These are phyloP conservation scores for Phytophthora meadii DNA, from an alignment of 352 stramenopile species.

Conservation along the genomic window DNA sequence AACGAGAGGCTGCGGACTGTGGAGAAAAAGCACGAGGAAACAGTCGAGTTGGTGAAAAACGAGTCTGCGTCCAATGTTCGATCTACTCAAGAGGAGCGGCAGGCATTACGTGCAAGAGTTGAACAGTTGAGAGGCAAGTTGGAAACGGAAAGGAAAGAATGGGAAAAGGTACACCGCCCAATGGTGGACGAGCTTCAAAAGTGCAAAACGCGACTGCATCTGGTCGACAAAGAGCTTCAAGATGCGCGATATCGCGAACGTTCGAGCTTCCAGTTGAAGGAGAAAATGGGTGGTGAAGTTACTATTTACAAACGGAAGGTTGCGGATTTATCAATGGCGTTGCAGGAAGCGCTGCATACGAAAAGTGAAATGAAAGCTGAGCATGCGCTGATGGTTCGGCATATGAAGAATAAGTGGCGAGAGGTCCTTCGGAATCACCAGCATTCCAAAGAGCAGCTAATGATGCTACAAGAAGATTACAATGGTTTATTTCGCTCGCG, in stretches of 20 bases:
- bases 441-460: slow-evolving; percentile 61
- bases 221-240: slow-evolving; percentile 75
- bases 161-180: slow-evolving; percentile 55
- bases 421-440: slow-evolving; percentile 52
- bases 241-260: slow-evolving; percentile 70
- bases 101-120: slow-evolving; percentile 67
- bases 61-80: slow-evolving; percentile 61
- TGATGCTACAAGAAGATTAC: slow-evolving; percentile 81
- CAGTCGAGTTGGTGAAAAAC: slow-evolving; percentile 59
- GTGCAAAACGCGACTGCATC: slow-evolving; percentile 46
- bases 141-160: slow-evolving; percentile 76
- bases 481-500: slow-evolving; percentile 64
- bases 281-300: slow-evolving; percentile 67
- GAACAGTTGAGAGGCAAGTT: slow-evolving; percentile 74
- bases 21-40: slow-evolving; percentile 73
- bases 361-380: slow-evolving; percentile 62
- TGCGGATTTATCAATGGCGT: slow-evolving; percentile 50
- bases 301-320: slow-evolving; percentile 66
- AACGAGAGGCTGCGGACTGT: slow-evolving; percentile 62
- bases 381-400: slow-evolving; percentile 47
- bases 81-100: slow-evolving; percentile 71
- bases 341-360: slow-evolving; percentile 52
- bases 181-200: slow-evolving; percentile 69
- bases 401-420: slow-evolving; percentile 78
- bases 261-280: slow-evolving; percentile 70